Evolutionary conservation across 208 protist species (phyloP).

Genomic region (Trypanosoma avium): DNA sequence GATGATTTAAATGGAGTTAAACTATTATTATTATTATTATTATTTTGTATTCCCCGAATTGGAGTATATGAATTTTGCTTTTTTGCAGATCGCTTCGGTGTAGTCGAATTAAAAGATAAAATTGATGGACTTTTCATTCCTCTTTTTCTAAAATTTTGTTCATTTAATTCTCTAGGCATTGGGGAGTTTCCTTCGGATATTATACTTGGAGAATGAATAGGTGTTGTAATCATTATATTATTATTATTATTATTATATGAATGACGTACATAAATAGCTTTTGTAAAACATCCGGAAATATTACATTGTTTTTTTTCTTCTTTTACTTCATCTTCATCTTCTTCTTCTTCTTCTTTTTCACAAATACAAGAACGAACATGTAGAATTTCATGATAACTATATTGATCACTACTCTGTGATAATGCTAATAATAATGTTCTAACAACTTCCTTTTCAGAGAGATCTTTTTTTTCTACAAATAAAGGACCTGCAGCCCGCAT

Average conservation of each 20-base stretch:
- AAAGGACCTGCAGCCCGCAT: background rate
- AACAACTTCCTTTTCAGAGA: constrained; percentile 10
- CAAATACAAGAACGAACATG: constrained; percentile 1
- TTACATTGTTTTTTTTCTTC: background rate
- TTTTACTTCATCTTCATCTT: background rate
- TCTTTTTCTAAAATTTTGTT: too few relatives aligned
- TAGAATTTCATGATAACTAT: constrained; percentile 7
- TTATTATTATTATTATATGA: background rate
- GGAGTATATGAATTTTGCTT: too few relatives aligned
- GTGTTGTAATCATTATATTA: background rate
- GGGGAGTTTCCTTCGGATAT: too few relatives aligned
- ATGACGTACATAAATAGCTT: background rate
- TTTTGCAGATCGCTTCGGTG: too few relatives aligned
- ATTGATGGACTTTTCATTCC: too few relatives aligned
- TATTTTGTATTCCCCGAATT: too few relatives aligned
- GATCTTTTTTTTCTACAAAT: background rate
- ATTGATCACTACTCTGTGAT: background rate
- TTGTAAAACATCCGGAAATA: background rate
- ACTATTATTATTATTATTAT: background rate
- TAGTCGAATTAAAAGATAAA: too few relatives aligned
- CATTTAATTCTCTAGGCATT: too few relatives aligned
- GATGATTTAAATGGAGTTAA: background rate
- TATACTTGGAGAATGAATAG: too few relatives aligned
- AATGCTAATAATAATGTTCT: background rate
- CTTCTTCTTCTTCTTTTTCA: background rate